Conservation (phyloP, 352 stramenopile species). For the Phytophthora niederhauseri region DNA sequence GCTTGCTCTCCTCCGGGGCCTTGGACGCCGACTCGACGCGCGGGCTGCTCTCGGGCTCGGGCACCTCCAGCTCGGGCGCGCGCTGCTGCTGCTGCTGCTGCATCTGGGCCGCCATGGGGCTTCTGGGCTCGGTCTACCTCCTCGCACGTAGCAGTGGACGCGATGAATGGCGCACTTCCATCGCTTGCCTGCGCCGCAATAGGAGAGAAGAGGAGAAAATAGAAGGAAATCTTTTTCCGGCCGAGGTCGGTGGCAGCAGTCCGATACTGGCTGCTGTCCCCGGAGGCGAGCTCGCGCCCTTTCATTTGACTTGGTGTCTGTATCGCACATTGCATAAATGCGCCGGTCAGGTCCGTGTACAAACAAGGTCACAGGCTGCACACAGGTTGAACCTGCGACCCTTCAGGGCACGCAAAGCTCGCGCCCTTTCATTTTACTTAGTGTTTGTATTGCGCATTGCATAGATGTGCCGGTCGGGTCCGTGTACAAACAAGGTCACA, state of each 20-base stretch:
- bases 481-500: background rate
- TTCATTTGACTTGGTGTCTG: background rate
- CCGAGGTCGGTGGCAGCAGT: background rate
- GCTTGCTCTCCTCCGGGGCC: conserved; percentile 20
- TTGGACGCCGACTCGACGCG: conserved; percentile 12
- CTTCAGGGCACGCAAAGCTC: conserved; percentile 10
- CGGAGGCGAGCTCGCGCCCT: background rate
- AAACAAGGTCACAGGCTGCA: background rate
- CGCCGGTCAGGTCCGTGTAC: background rate
- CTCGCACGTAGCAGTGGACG: conserved; percentile 17
- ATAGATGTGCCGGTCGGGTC: background rate
- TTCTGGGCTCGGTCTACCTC: background rate
- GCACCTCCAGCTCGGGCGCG: conserved; percentile 29
- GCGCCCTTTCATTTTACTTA: too few relatives aligned
- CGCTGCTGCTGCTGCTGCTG: conserved; percentile 44
- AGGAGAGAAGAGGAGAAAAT: conserved; percentile 32
- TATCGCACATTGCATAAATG: background rate
- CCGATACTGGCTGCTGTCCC: background rate
- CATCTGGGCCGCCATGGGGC: conserved; percentile 32
- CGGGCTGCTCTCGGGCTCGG: conserved; percentile 29
- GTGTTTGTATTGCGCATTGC: background rate
- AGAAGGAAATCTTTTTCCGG: conserved; percentile 43
- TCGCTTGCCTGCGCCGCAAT: background rate
- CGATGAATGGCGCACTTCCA: conserved; percentile 38
- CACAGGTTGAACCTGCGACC: conserved; percentile 10